Evolutionary conservation across 1,284 basidiomycete species (phyloP), one percentile per base, ranked within the genome.

Genomic region (Dichomitus squalens): DNA sequence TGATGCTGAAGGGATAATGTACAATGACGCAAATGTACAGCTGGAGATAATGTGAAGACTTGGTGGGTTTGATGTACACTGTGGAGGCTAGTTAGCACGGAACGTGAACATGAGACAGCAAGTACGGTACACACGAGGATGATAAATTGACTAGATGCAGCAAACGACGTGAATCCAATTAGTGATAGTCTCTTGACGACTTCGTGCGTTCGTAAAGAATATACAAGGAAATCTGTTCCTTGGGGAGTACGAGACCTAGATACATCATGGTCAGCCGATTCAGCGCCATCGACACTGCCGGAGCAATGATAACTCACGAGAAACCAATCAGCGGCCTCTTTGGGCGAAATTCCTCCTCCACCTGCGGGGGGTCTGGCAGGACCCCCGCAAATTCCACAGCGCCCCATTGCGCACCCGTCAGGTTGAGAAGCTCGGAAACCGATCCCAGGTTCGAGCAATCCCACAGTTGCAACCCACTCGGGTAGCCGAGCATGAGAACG

Each of bases 401-500:
- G 7, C 75, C 74, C 71, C 71, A 73, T n/a, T 62, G 68, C n/a
- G 60, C 58, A 47, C 66, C 72, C 14, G 68, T 68, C 36, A 86
- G 61, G 60, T 85, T 84, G 9, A 83, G 70, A 23, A 82, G 66
- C 65, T 90, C 88, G 0, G 73, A 68, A 2, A 89, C 79, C 0
- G 79, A 76, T 14, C 76, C 79, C 12, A 90, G 71, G 61, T 82
- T 76, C 5, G 81, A 78, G 61, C 83, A 85, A 65, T 90, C 86
- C 88, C 88, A 91, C 27, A 89, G 76, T 65, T 90, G 86, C 36
- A 91, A 66, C 3, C 85, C 85, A 5, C 75, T 70, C 7, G 74
- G 66, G 67, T 90, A 90, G 0, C 79, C 84, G 8, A 90, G 71
- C 43, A 88, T 70, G 9, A 90, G 78, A 6, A 88, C 69, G n/a